Conservation (phyloP, 345 rosid species). For the Erysimum cheiranthoides region DNA sequence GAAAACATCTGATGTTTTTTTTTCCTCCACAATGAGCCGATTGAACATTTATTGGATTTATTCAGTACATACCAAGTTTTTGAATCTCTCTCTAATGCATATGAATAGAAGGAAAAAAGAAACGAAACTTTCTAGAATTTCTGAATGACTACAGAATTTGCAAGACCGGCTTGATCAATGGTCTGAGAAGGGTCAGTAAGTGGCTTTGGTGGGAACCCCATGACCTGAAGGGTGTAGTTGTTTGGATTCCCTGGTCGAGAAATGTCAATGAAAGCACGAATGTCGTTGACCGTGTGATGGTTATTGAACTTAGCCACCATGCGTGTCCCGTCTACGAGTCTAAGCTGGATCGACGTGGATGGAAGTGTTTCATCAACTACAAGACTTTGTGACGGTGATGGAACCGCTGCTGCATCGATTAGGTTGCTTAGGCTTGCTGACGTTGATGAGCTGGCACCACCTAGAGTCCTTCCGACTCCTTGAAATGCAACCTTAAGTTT, state of each 20-base stretch:
- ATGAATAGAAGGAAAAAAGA: background rate
- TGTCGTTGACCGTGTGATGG: conserved; percentile 68
- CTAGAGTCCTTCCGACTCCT: conserved; percentile 93
- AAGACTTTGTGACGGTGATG: conserved; percentile 47
- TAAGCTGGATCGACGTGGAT: conserved; percentile 77
- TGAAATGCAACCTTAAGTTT: conserved; percentile 73
- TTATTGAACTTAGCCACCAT: conserved; percentile 64
- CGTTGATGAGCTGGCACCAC: conserved; percentile 60
- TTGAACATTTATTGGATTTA: background rate
- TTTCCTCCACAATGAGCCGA: conserved; percentile 10
- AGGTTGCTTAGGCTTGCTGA: conserved; percentile 42
- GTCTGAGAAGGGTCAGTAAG: conserved; percentile 67
- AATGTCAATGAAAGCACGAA: conserved; percentile 65
- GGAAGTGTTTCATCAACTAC: conserved; percentile 70
- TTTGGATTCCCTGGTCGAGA: conserved; percentile 65
- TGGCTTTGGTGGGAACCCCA: conserved; percentile 97
- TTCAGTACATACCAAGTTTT: conserved; percentile 14
- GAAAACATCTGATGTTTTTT: background rate
- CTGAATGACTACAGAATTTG: conserved; percentile 87
- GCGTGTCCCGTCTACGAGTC: conserved; percentile 83
- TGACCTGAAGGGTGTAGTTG: conserved; percentile 77
- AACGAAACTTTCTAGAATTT: conserved; percentile 56
- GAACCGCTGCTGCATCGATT: conserved; percentile 39
- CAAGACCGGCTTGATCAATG: conserved; percentile 80
- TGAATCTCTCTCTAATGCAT: background rate